Base-by-base conservation (phyloP, 2,329 filamentous ascomycete genomes). In the Epichloe coenophiala region DNA sequence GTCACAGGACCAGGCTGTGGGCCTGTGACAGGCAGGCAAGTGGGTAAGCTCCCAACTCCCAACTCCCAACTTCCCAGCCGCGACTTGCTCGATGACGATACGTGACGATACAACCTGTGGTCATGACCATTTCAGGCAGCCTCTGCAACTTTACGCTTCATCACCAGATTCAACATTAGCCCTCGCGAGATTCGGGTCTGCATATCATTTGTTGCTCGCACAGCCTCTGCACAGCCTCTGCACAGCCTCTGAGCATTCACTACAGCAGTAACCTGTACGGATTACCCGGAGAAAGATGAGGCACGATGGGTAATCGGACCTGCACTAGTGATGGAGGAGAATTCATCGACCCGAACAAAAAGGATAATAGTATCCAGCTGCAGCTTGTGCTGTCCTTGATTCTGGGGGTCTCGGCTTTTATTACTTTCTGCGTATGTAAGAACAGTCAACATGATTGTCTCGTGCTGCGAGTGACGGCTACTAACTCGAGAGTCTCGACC, bases 341-440 rank as follows among this genome's bases (percentile, higher is more conserved):
- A 6, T 58, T 52, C 31, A 52, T 64, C 48, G 53, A 31, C 17
- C 65, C 61, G 6, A 44, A 37, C 21, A 45, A 44, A 49, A 49
- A 49, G 23, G 55, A 62, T 27, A 77, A 71, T 58, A 66, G 80
- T 64, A 65, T 75, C 40, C 65, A 69, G 54, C 78, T 83, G 50
- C 88, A 94, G 69, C 76, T 89, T 48, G 75, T 81, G 53, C 73
- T 94, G 59, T 91, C 88, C 7, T 63, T 86, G 41, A 69, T 76
- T 5, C 71, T 94, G 37, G 88, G 36, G 35, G 56, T 84, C 42
- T 73, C 76, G 5, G 86, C 86, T 35, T 88, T 93, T 60, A 54
- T 89, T 35, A 72, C 80, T 19, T 95, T 95, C 59, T 93, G 87
- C 63, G 81, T 87, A 70, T 11, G 46, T 17, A 9, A 5, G 9